phyloP scores from a whole-genome alignment of 495 filamentous ascomycete species.

The Talaromyces proteolyticus region DNA sequence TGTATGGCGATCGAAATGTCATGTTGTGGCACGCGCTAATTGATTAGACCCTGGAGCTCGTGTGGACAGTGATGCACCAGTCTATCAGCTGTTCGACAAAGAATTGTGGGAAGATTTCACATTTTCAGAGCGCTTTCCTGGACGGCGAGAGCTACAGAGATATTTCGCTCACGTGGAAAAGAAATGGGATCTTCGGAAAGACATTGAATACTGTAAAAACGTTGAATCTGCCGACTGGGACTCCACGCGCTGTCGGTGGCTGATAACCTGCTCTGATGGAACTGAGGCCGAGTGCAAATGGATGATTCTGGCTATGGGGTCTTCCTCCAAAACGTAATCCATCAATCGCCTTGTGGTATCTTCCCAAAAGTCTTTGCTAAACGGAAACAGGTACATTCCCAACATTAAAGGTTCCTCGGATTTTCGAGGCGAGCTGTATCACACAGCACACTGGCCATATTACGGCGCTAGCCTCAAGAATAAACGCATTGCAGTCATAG shows the following conservation, averaged over 20 bases:
- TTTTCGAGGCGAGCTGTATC: constrained; percentile 24
- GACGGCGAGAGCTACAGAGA: not conserved
- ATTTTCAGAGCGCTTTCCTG: not conserved
- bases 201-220: constrained; percentile 13
- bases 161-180: constrained; percentile 21
- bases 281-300: not conserved
- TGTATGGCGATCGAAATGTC: not conserved
- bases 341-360: not conserved
- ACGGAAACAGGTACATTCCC: constrained; percentile 17
- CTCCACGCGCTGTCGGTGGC: constrained; percentile 1
- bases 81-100: constrained; percentile 13
- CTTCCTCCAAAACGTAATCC: not conserved
- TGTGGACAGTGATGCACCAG: constrained; percentile 16
- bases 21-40: not conserved
- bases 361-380: not conserved
- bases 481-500: constrained; percentile 48
- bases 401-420: constrained; percentile 19
- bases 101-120: constrained; percentile 14
- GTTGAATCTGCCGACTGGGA: constrained; percentile 1
- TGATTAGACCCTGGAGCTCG: constrained; percentile 19
- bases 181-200: constrained; percentile 13
- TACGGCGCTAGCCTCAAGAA: constrained; percentile 31
- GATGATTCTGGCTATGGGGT: not conserved
- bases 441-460: constrained; percentile 37
- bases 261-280: not conserved